Evolutionary conservation across 345 rosid genomes (phyloP).

Genomic region (Eucalyptus virginea): DNA sequence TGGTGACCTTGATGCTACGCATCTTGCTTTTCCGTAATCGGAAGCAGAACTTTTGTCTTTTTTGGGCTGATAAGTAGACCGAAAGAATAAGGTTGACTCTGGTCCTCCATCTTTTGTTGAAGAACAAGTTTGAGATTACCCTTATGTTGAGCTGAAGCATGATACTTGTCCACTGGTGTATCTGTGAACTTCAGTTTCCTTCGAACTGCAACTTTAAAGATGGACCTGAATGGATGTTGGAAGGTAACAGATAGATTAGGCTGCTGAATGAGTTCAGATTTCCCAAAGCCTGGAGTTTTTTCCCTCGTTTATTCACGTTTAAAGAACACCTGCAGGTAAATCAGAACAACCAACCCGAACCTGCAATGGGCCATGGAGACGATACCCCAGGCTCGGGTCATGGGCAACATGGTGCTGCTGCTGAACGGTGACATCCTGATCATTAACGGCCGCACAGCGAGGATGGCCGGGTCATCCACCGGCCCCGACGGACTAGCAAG

Average conservation of each 20-base stretch:
- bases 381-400: background rate
- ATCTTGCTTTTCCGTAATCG: background rate
- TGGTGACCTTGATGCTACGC: background rate
- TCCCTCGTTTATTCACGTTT: background rate
- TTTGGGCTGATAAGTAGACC: background rate
- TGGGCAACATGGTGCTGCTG: background rate
- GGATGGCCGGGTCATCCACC: background rate
- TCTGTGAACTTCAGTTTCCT: background rate
- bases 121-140: background rate
- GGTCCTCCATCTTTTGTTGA: background rate
- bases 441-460: background rate
- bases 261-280: background rate
- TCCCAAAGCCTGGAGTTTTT: background rate
- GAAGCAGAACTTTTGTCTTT: background rate
- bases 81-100: background rate
- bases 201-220: background rate
- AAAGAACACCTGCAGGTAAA: background rate
- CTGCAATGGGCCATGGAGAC: background rate
- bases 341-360: background rate
- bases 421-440: background rate
- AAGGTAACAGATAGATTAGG: background rate
- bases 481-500: background rate
- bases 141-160: background rate
- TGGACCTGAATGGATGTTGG: background rate
- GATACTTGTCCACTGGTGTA: background rate